Evolutionary conservation across 2,329 filamentous ascomycete species (phyloP).

Genomic region (Beauveria sp.): DNA sequence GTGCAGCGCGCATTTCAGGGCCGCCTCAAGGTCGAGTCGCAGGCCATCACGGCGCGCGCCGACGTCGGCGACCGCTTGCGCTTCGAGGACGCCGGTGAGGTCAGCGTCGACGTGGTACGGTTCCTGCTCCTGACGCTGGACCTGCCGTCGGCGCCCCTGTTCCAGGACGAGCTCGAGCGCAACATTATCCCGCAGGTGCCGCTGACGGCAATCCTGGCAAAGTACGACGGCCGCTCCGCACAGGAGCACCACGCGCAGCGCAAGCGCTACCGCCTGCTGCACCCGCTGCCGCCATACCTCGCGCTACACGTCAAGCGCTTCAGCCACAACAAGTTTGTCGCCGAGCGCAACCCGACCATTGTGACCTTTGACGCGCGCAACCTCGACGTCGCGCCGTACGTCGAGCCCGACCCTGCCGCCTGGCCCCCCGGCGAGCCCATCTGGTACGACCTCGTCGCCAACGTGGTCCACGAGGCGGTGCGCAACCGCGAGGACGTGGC

Average conservation of each 20-base stretch:
- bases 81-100: constrained; percentile 83
- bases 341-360: constrained; percentile 94
- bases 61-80: constrained; percentile 81
- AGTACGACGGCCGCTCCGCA: constrained; percentile 83
- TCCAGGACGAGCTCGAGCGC: constrained; percentile 88
- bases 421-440: constrained; percentile 74
- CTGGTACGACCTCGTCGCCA: constrained; percentile 91
- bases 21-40: constrained; percentile 82
- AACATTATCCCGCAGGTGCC: constrained; percentile 96
- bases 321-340: constrained; percentile 91
- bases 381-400: constrained; percentile 83
- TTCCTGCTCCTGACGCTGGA: constrained; percentile 93
- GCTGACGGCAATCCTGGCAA: constrained; percentile 72
- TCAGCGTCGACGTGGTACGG: constrained; percentile 67
- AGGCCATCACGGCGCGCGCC: constrained; percentile 85
- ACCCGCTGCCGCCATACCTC: constrained; percentile 85
- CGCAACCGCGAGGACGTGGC: constrained; percentile 75
- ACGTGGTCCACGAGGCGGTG: constrained; percentile 83
- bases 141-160: constrained; percentile 82
- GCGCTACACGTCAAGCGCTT: constrained; percentile 97
- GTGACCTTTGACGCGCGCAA: constrained; percentile 84
- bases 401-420: constrained; percentile 72
- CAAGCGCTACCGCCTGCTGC: constrained; percentile 80
- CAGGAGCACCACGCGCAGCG: constrained; percentile 87
- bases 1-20: constrained; percentile 93